phyloP scores from a whole-genome alignment of 345 rosid genomes.

The Hibiscus syriacus region DNA sequence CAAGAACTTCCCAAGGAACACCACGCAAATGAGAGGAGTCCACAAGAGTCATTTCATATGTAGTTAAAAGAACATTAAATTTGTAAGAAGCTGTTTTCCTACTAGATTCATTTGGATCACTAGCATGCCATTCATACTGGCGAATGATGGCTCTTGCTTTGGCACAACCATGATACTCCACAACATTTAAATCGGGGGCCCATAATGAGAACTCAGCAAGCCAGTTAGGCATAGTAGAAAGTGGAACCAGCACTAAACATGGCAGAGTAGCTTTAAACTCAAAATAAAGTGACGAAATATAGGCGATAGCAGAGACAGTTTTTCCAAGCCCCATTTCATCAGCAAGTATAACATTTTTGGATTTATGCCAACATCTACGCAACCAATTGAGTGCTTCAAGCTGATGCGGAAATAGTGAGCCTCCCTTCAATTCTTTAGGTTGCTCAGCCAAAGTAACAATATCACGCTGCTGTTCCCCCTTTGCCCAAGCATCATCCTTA shows the following conservation, averaged over 20 bases:
- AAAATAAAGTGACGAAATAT: conserved; percentile 78
- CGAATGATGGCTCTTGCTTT: conserved; percentile 92
- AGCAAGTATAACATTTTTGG: conserved; percentile 96
- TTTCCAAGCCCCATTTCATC: conserved; percentile 99
- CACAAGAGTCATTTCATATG: conserved; percentile 98
- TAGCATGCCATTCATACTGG: conserved; percentile 93
- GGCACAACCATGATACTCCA: conserved; percentile 98
- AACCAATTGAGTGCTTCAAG: conserved; percentile 99
- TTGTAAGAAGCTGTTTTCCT: conserved; percentile 72
- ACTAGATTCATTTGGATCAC: conserved; percentile 35
- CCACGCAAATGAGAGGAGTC: conserved; percentile 94
- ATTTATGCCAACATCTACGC: conserved; percentile 93
- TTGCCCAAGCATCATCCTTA: conserved; percentile 34
- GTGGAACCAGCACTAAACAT: conserved; percentile 94
- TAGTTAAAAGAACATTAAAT: conserved; percentile 91
- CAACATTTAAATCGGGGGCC: conserved; percentile 93
- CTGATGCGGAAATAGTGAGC: conserved; percentile 94
- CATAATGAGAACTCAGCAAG: conserved; percentile 88
- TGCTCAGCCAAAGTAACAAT: conserved; percentile 69
- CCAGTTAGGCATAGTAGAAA: conserved; percentile 98
- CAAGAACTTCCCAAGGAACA: conserved; percentile 99
- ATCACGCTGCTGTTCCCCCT: conserved; percentile 53
- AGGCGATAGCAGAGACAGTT: conserved; percentile 94
- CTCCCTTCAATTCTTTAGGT: conserved; percentile 87
- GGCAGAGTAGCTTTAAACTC: conserved; percentile 94